A percentile compares a stretch with the other conserved stretches of the same genome.
Conservation (phyloP, 2,329 filamentous ascomycete species). For the Alternaria metachromatica region DNA sequence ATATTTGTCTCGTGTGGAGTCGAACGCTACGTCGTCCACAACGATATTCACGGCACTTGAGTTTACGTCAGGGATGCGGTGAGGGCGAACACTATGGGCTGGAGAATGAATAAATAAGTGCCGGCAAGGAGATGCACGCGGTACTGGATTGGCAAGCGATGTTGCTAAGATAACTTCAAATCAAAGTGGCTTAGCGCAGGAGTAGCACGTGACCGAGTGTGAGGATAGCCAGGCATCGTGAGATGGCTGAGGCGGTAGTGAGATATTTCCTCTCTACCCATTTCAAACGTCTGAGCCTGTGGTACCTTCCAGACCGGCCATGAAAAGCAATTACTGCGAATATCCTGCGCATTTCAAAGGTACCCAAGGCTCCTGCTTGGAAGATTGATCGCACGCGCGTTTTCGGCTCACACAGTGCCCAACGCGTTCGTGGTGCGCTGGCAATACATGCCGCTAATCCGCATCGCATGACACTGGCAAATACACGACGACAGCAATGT, state of each 20-base stretch:
- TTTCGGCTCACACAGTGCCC: background rate
- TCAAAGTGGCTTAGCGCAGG: background rate
- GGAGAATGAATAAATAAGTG: conserved; percentile 2
- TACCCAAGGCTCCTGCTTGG: background rate
- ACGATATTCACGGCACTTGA: background rate
- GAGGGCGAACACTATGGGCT: background rate
- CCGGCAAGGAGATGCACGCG: background rate
- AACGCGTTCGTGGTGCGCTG: conserved; percentile 1
- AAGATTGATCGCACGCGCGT: background rate
- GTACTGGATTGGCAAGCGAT: background rate
- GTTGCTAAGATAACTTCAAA: background rate
- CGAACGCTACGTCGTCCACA: background rate
- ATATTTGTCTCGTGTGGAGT: conserved; percentile 10
- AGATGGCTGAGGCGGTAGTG: background rate
- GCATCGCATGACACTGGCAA: background rate
- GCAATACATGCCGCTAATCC: background rate
- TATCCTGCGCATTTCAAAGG: background rate
- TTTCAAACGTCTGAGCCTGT: background rate
- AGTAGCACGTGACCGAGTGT: background rate
- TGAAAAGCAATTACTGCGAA: background rate
- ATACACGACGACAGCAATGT: background rate
- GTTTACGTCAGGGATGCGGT: conserved; percentile 8
- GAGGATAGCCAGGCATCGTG: background rate
- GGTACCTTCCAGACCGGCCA: background rate
- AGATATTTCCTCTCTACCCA: background rate